Conservation (phyloP, 441 rosid species). For the Adansonia madagascariensis region DNA sequence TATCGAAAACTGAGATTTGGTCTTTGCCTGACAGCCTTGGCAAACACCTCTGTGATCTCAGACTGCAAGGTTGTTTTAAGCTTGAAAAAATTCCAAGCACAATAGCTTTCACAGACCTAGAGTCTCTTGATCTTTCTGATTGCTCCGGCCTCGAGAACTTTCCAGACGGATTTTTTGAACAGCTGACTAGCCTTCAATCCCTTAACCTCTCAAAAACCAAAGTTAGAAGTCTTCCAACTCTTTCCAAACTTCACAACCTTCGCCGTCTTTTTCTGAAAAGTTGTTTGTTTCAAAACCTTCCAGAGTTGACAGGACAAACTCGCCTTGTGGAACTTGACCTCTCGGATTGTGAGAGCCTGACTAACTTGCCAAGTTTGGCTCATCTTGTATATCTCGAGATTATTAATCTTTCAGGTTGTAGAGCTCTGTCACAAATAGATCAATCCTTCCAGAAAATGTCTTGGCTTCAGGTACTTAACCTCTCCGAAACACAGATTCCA, state of each 20-base stretch:
- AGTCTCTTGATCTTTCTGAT: constrained; percentile 43
- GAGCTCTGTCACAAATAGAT: constrained; percentile 31
- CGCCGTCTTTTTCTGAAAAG: constrained; percentile 26
- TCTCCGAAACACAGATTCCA: constrained; percentile 44
- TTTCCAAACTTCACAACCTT: constrained; percentile 35
- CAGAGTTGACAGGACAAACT: constrained; percentile 12
- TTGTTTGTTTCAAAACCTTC: constrained; percentile 29
- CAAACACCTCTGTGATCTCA: constrained; percentile 33
- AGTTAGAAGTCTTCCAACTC: constrained; percentile 33
- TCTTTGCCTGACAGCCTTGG: constrained; percentile 26
- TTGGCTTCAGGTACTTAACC: constrained; percentile 43
- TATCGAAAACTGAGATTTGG: constrained; percentile 26
- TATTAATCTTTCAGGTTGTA: constrained; percentile 56
- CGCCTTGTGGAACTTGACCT: constrained; percentile 34
- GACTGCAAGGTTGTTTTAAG: constrained; percentile 29
- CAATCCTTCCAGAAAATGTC: constrained; percentile 43
- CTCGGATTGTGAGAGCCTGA: constrained; percentile 27
- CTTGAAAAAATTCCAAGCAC: constrained; percentile 31
- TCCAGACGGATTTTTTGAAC: constrained; percentile 31
- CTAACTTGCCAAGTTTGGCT: constrained; percentile 41
- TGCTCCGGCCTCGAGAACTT: constrained; percentile 26
- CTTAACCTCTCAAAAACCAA: constrained; percentile 44
- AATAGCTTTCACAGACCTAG: constrained; percentile 22
- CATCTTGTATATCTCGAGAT: constrained; percentile 44
- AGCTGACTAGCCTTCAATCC: constrained; percentile 32